These are phyloP conservation scores for Eimeria praecox DNA, from an alignment of 169 alveolate genomes.

Conservation along the genomic window DNA sequence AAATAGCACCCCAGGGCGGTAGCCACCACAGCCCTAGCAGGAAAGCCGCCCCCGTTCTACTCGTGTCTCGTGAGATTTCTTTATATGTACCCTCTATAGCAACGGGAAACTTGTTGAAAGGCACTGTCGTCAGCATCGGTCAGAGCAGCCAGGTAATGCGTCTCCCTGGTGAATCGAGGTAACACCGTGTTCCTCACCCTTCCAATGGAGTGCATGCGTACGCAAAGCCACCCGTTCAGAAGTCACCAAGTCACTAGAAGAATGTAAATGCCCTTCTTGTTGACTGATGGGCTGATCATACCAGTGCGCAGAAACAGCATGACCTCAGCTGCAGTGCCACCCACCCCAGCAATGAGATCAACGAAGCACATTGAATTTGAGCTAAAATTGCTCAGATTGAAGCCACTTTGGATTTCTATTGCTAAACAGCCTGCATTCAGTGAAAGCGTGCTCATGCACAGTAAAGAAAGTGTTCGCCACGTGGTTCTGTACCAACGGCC, in stretches of 20 bases:
- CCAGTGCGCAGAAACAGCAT: not conserved
- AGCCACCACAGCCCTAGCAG: not conserved
- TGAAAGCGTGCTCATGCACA: not conserved
- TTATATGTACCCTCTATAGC: not conserved
- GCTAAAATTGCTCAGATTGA: not conserved
- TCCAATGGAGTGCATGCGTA: not conserved
- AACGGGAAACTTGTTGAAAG: not conserved
- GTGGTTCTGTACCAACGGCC: not conserved
- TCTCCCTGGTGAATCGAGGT: not conserved
- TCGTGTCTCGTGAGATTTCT: not conserved
- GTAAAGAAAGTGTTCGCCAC: not conserved
- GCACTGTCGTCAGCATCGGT: not conserved
- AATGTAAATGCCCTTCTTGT: not conserved
- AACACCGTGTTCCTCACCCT: not conserved
- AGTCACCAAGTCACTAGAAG: not conserved
- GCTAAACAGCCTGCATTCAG: not conserved
- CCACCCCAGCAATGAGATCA: not conserved
- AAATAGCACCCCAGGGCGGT: not conserved
- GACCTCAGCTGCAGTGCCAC: not conserved
- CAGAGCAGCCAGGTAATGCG: not conserved
- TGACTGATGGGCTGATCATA: not conserved
- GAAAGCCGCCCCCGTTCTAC: not conserved
- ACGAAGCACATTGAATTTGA: conserved; percentile 54
- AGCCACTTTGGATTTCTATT: not conserved
- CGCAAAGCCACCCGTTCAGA: not conserved